A percentile compares a stretch with the other conserved stretches of the same genome.
phyloP scores from a whole-genome alignment of 2,329 filamentous ascomycete genomes.

The Juglanconis oblonga region DNA sequence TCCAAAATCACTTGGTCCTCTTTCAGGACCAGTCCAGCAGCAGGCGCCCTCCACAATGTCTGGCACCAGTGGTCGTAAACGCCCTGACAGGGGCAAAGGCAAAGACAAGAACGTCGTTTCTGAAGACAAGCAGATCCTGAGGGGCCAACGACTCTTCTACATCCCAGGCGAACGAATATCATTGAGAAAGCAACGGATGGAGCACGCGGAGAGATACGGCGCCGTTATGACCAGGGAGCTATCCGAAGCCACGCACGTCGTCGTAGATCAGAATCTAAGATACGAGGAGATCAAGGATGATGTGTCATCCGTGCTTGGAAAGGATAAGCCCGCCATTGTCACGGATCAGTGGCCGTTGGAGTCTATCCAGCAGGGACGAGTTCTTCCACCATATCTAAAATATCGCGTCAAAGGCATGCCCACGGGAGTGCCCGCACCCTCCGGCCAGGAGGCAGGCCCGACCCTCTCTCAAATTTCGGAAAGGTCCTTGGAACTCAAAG shows the following conservation, averaged over 20 bases:
- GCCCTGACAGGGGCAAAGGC: conserved; percentile 42
- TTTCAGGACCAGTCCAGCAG: neutral
- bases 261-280: conserved; percentile 68
- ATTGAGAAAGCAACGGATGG: conserved; percentile 67
- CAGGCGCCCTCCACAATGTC: conserved; percentile 27
- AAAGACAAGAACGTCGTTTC: conserved; percentile 43
- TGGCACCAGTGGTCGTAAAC: neutral
- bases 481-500: conserved; percentile 48
- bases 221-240: conserved; percentile 66
- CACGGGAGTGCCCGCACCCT: conserved; percentile 12
- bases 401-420: conserved; percentile 57
- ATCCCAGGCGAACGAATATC: conserved; percentile 77
- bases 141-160: conserved; percentile 66
- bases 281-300: conserved; percentile 62
- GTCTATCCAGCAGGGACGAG: conserved; percentile 55
- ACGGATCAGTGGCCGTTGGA: conserved; percentile 68
- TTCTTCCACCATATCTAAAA: conserved; percentile 55
- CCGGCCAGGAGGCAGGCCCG: conserved; percentile 19
- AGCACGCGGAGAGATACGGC: conserved; percentile 71
- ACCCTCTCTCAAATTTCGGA: conserved; percentile 21
- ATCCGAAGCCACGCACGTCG: conserved; percentile 67
- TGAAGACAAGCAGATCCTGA: conserved; percentile 57
- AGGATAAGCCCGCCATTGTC: conserved; percentile 48
- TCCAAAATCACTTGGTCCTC: conserved; percentile 22
- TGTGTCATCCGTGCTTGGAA: conserved; percentile 38